A percentile compares a stretch with the other conserved stretches of the same genome.
Conservation (phyloP, 1,284 basidiomycete species). For the Omphalotus olearius region DNA sequence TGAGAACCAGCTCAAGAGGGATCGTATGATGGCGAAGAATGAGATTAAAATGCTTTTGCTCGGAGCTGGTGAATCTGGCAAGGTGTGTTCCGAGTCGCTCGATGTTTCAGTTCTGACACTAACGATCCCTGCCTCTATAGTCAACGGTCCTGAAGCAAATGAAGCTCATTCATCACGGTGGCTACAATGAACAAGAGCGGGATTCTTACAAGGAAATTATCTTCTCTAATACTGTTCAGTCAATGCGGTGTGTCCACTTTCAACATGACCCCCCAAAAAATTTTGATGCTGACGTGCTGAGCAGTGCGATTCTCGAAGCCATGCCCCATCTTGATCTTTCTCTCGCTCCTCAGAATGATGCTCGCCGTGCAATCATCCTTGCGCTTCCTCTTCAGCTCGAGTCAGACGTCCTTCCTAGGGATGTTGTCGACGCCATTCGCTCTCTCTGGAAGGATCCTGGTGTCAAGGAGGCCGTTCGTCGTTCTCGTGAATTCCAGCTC, state of each 20-base stretch:
- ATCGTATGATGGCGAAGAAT: slow-evolving; percentile 89
- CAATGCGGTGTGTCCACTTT: slow-evolving; percentile 68
- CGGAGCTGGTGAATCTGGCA: slow-evolving; percentile 92
- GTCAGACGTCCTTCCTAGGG: slow-evolving; percentile 71
- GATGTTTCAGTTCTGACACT: neutral
- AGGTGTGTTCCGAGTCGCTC: slow-evolving; percentile 43
- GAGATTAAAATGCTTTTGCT: slow-evolving; percentile 93
- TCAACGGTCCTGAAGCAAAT: slow-evolving; percentile 95
- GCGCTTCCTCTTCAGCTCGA: slow-evolving; percentile 85
- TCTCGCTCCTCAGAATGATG: slow-evolving; percentile 57
- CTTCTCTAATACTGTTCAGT: slow-evolving; percentile 94
- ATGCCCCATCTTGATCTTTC: slow-evolving; percentile 63
- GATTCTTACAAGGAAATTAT: slow-evolving; percentile 98
- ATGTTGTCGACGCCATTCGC: slow-evolving; percentile 79
- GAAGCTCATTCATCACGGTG: slow-evolving; percentile 91
- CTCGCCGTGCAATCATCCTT: slow-evolving; percentile 75
- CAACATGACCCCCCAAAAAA: neutral
- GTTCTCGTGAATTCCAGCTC: slow-evolving; percentile 92
- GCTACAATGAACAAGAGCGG: slow-evolving; percentile 89
- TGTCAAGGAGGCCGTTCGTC: slow-evolving; percentile 80
- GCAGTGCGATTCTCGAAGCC: slow-evolving; percentile 86
- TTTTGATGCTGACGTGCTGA: neutral
- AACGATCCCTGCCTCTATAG: slow-evolving; percentile 29
- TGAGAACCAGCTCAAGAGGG: slow-evolving; percentile 91
- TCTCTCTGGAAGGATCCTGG: slow-evolving; percentile 88